Evolutionary conservation across 1,139 yeast genomes (phyloP), one percentile per base, ranked within the genome.

Genomic region (Chernovozyma aurita): DNA sequence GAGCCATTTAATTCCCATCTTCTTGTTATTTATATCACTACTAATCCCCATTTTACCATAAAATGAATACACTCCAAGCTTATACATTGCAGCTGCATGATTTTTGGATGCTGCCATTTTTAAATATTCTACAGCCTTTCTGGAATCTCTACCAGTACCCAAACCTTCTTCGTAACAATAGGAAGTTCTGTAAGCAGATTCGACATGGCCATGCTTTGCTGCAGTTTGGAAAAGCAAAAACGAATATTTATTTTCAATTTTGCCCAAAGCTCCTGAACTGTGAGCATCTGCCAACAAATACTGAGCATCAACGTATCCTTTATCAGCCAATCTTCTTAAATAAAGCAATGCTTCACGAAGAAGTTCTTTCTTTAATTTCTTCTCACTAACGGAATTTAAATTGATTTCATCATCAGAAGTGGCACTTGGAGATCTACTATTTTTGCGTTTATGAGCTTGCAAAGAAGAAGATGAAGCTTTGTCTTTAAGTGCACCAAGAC

Each of bases 31-130:
- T 18, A 78, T 67, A 48, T 78, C 80, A 44, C 75, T 73, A 4
- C 83, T 69, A 34, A 90, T 58, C 1, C 97, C 97, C 90, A 90
- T 81, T 46, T 85, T 72, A 8, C 87, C 80, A 53, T 86, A 78
- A 56, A 84, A 92, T 28, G 88, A 83, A 45, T 90, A 88, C 34
- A 86, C 70, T 5, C 97, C 97, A 44, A 88, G 69, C 53, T 90
- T 85, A 62, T 84, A 84, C 95, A 90, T 87, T 4, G 97, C 96
- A 12, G 95, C 92, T 0, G 97, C 88, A 56, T 92, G 98, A 53
- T 86, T 86, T 52, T 84, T 83, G 21, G 90, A 74, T 0, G 97
- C 95, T 0, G 97, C 95, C 58, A 82, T 82, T 53, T 85, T 83
- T 43, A 87, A 65, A 57, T 82, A 88, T 46, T 86, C 95, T 11